These are phyloP conservation scores for Harringtonia lauricola DNA, from an alignment of 2,329 filamentous ascomycete species.

Conservation along the genomic window DNA sequence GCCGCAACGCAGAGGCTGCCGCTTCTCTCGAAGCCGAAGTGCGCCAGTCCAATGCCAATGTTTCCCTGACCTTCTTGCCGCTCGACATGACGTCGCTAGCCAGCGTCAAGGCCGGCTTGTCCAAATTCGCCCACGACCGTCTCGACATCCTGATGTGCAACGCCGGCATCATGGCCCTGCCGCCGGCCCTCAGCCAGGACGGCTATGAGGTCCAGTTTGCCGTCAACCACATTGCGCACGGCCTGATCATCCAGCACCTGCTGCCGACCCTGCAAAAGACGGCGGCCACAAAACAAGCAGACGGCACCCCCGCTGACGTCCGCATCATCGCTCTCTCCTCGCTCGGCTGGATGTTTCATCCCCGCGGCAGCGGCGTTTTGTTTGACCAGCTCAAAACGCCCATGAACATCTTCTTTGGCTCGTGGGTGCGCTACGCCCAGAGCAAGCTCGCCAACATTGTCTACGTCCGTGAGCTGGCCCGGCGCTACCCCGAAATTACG, in stretches of 20 bases:
- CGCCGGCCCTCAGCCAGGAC: slow-evolving; percentile 24
- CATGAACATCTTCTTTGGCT: slow-evolving; percentile 12
- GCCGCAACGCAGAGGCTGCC: slow-evolving; percentile 24
- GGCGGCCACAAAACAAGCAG: slow-evolving; percentile 5
- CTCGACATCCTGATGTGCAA: slow-evolving; percentile 35
- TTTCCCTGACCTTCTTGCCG: slow-evolving; percentile 21
- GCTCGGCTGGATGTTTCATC: slow-evolving; percentile 12
- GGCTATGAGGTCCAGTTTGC: slow-evolving; percentile 34
- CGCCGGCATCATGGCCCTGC: slow-evolving; percentile 28
- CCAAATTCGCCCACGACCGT: slow-evolving; percentile 20
- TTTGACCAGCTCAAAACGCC: slow-evolving; percentile 16
- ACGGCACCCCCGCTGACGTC: slow-evolving; percentile 12
- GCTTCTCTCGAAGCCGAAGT: slow-evolving; percentile 18
- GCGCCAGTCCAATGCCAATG: slow-evolving; percentile 8
- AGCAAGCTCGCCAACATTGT: slow-evolving; percentile 19
- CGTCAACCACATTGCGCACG: slow-evolving; percentile 34
- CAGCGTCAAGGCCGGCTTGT: slow-evolving; percentile 23
- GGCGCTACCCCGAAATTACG: slow-evolving; percentile 15
- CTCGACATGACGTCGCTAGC: slow-evolving; percentile 28
- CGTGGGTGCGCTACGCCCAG: slow-evolving; percentile 17
- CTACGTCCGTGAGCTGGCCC: slow-evolving; percentile 16
- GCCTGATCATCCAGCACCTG: slow-evolving; percentile 26
- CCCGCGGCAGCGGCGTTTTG: slow-evolving; percentile 12
- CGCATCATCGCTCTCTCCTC: slow-evolving; percentile 17
- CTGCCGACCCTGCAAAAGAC: slow-evolving; percentile 15